Evolutionary conservation across 129 eudicot species (phyloP).

Genomic region (Dittrichia graveolens): DNA sequence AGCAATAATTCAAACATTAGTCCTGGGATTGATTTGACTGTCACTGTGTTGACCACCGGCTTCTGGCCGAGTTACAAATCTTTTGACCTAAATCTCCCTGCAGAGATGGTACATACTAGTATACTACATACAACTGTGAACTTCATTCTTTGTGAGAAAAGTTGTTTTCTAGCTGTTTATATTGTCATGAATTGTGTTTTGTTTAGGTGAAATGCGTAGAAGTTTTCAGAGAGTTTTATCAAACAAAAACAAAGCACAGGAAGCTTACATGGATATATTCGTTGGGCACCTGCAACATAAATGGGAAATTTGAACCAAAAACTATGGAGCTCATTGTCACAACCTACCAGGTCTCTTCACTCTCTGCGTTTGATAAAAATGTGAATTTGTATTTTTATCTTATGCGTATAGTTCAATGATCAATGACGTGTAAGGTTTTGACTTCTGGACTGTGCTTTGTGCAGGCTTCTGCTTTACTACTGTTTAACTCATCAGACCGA

Average conservation of each 20-base stretch:
- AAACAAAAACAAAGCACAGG: constrained; percentile 90
- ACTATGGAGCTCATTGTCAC: constrained; percentile 84
- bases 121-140: background rate
- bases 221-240: constrained; percentile 86
- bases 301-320: constrained; percentile 80
- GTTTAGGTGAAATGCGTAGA: constrained; percentile 88
- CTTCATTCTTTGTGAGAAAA: background rate
- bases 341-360: constrained; percentile 76
- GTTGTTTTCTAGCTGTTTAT: background rate
- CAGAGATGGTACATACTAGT: constrained; percentile 65
- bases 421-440: background rate
- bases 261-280: constrained; percentile 96
- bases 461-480: constrained; percentile 86
- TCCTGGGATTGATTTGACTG: constrained; percentile 81
- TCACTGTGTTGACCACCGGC: constrained; percentile 82
- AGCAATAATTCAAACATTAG: constrained; percentile 49
- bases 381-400: background rate
- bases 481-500: constrained; percentile 77
- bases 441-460: constrained; percentile 21
- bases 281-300: constrained; percentile 85
- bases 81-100: constrained; percentile 79
- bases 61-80: constrained; percentile 97
- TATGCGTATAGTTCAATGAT: background rate
- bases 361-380: background rate
- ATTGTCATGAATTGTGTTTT: constrained; percentile 11